A percentile compares a stretch with the other conserved stretches of the same genome.
These are phyloP conservation scores for Lactuca sativa DNA, from an alignment of 129 eudicot species.

Conservation along the genomic window DNA sequence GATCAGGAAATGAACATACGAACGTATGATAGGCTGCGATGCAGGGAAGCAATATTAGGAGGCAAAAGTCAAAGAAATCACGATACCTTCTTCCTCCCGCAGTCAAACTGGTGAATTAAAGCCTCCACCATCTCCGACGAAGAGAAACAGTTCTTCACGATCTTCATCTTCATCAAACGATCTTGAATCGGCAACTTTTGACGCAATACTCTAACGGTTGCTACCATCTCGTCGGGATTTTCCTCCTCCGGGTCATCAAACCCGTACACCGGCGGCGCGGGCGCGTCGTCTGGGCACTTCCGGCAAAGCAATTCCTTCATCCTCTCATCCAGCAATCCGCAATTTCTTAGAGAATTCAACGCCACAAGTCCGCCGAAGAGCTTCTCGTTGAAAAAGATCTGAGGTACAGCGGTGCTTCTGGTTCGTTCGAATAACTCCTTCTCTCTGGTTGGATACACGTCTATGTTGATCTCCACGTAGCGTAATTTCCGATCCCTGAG, in stretches of 20 bases:
- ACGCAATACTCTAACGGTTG: slow-evolving; percentile 58
- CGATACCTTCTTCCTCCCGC: slow-evolving; percentile 65
- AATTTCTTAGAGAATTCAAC: slow-evolving; percentile 74
- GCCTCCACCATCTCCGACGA: slow-evolving; percentile 75
- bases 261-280: slow-evolving; percentile 75
- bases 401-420: slow-evolving; percentile 70
- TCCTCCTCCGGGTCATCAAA: slow-evolving; percentile 84
- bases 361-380: slow-evolving; percentile 87
- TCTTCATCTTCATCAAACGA: slow-evolving; percentile 76
- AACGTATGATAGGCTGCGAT: not conserved
- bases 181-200: slow-evolving; percentile 81
- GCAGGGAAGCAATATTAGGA: not conserved
- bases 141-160: slow-evolving; percentile 77
- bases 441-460: slow-evolving; percentile 73
- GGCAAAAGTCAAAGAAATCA: slow-evolving; percentile 13
- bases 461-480: slow-evolving; percentile 84
- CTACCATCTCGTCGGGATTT: slow-evolving; percentile 54
- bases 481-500: slow-evolving; percentile 56
- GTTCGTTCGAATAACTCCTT: slow-evolving; percentile 68
- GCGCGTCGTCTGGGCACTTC: slow-evolving; percentile 76
- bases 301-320: slow-evolving; percentile 61
- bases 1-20: not conserved
- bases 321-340: slow-evolving; percentile 73
- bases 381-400: slow-evolving; percentile 83
- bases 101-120: slow-evolving; percentile 56